These are phyloP conservation scores for Diddensiella santjacobensis DNA, from an alignment of 805 yeast genomes.

Conservation along the genomic window DNA sequence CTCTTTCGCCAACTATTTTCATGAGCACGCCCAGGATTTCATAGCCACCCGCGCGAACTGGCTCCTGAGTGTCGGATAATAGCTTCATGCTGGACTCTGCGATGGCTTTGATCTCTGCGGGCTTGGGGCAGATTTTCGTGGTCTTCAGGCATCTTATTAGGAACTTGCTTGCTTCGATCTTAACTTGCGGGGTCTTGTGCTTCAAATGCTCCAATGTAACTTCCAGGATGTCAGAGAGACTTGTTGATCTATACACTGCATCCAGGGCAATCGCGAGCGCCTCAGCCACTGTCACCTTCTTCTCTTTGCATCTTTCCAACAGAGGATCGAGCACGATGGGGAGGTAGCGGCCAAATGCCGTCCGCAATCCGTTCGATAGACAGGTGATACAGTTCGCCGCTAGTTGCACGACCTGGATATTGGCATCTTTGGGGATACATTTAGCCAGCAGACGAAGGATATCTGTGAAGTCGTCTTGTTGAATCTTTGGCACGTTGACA, in stretches of 20 bases:
- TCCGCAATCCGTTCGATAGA: slow-evolving; percentile 63
- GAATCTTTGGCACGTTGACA: slow-evolving; percentile 49
- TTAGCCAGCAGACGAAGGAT: slow-evolving; percentile 63
- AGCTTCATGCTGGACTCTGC: slow-evolving; percentile 56
- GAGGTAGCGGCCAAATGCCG: slow-evolving; percentile 52
- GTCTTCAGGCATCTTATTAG: slow-evolving; percentile 59
- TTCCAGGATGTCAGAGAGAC: slow-evolving; percentile 54
- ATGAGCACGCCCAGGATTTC: slow-evolving; percentile 75
- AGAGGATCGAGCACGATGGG: slow-evolving; percentile 53
- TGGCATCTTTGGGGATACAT: slow-evolving; percentile 74
- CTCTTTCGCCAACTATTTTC: slow-evolving; percentile 77
- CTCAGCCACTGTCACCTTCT: slow-evolving; percentile 71
- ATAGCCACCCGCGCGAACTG: slow-evolving; percentile 73
- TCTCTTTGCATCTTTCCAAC: slow-evolving; percentile 83
- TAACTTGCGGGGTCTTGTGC: slow-evolving; percentile 81
- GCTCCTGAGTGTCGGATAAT: slow-evolving; percentile 79
- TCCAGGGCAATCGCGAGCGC: slow-evolving; percentile 66
- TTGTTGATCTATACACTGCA: slow-evolving; percentile 51
- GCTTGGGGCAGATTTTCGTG: slow-evolving; percentile 47
- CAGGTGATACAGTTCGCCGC: slow-evolving; percentile 64
- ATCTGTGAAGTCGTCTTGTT: slow-evolving; percentile 59
- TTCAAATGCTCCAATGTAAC: slow-evolving; percentile 55
- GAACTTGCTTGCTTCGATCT: slow-evolving; percentile 63
- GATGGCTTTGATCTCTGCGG: slow-evolving; percentile 53
- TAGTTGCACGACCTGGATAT: slow-evolving; percentile 76